Percentiles rank a stretch among this genome's conserved stretches.
These are phyloP conservation scores for Tylopilus subfusipes DNA, from an alignment of 768 basidiomycete species.

Conservation along the genomic window DNA sequence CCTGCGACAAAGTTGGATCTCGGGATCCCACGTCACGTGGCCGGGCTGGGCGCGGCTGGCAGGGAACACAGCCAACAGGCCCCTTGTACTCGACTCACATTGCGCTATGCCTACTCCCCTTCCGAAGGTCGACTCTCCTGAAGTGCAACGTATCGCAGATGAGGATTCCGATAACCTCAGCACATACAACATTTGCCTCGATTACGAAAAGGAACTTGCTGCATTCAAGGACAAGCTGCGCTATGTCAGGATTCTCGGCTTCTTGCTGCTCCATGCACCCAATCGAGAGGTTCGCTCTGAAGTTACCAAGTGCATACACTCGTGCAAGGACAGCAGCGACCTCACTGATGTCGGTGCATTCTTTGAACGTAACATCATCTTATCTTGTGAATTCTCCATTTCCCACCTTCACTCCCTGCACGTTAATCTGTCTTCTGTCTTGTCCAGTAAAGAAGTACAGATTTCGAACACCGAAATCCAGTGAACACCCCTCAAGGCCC, in stretches of 20 bases:
- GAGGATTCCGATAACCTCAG: not conserved
- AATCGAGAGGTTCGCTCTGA: not conserved
- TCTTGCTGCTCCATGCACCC: conserved; percentile 5
- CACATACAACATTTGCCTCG: not conserved
- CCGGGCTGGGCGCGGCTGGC: too few species aligned
- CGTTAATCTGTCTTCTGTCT: not conserved
- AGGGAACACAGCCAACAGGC: too few species aligned
- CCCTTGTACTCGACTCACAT: too few species aligned
- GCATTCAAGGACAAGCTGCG: not conserved
- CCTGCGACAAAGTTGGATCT: too few species aligned
- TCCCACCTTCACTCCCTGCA: not conserved
- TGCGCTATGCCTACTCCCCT: too few species aligned
- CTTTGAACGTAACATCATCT: conserved; percentile 2
- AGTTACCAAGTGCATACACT: conserved; percentile 4
- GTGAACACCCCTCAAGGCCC: conserved; percentile 10
- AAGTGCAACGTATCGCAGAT: not conserved
- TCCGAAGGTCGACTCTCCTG: not conserved
- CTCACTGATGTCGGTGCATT: not conserved
- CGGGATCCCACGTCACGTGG: too few species aligned
- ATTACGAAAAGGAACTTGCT: not conserved
- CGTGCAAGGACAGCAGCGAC: not conserved
- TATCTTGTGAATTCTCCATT: conserved; percentile 3
- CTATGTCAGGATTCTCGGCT: conserved; percentile 5
- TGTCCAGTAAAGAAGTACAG: conserved; percentile 13
- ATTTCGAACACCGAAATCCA: conserved; percentile 20